Evolutionary conservation across 495 filamentous ascomycete species (phyloP).

Genomic region (Podospora conica): DNA sequence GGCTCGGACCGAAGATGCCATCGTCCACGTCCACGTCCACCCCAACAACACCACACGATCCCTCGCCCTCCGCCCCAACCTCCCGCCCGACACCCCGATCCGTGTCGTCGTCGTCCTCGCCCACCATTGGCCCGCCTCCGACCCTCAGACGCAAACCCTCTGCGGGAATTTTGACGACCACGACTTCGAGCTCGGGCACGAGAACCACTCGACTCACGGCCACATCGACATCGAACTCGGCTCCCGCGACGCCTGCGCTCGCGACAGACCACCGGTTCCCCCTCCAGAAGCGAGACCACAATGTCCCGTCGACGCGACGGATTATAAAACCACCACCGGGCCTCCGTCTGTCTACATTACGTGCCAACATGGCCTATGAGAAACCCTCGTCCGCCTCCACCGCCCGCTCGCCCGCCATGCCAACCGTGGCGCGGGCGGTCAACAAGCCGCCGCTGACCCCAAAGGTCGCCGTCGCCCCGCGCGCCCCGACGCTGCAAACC

Average conservation of each 20-base stretch:
- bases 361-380: slow-evolving; percentile 30
- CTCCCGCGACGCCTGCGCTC: slow-evolving; percentile 2
- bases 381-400: slow-evolving; percentile 16
- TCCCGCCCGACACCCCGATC: background rate
- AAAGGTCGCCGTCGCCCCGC: slow-evolving; percentile 41
- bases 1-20: slow-evolving; percentile 9
- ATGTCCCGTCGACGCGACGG: slow-evolving; percentile 32
- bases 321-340: slow-evolving; percentile 30
- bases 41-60: slow-evolving; percentile 3
- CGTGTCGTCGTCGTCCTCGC: background rate
- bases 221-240: slow-evolving; percentile 14
- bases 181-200: slow-evolving; percentile 17
- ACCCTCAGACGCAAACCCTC: slow-evolving; percentile 18
- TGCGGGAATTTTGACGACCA: slow-evolving; percentile 30
- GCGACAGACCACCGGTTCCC: slow-evolving; percentile 14
- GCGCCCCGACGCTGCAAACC: slow-evolving; percentile 22
- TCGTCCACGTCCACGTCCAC: background rate
- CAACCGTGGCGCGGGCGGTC: slow-evolving; percentile 34
- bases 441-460: slow-evolving; percentile 42
- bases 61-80: background rate
- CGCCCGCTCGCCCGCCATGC: slow-evolving; percentile 33
- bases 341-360: slow-evolving; percentile 20
- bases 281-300: slow-evolving; percentile 36
- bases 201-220: slow-evolving; percentile 29
- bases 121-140: background rate